Evolutionary conservation across 768 basidiomycete genomes (phyloP).

Genomic region (Rhizopogon rudus): DNA sequence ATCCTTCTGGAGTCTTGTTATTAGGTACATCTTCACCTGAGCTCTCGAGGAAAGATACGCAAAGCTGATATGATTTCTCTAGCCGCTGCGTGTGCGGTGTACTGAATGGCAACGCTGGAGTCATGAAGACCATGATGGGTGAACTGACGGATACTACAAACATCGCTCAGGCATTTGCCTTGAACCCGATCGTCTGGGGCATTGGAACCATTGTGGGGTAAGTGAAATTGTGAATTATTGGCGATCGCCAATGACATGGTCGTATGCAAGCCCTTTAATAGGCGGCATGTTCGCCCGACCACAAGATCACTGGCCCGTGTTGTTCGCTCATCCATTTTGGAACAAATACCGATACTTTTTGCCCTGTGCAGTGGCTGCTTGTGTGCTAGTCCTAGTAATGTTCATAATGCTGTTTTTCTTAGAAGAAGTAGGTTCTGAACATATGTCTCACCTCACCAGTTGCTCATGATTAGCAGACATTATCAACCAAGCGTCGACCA

Average conservation of each 20-base stretch:
- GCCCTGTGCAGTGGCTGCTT: slow-evolving; percentile 22
- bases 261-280: slow-evolving; percentile 41
- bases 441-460: not conserved
- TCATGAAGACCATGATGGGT: slow-evolving; percentile 68
- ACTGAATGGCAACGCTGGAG: slow-evolving; percentile 39
- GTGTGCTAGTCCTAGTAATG: slow-evolving; percentile 8
- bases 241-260: not conserved
- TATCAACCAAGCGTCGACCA: not conserved
- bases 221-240: not conserved
- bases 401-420: slow-evolving; percentile 17
- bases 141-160: slow-evolving; percentile 45
- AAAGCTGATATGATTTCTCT: not conserved
- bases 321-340: slow-evolving; percentile 40
- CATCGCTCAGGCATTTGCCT: slow-evolving; percentile 29
- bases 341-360: slow-evolving; percentile 31
- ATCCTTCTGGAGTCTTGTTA: slow-evolving; percentile 46
- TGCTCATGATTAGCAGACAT: not conserved
- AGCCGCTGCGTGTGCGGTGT: slow-evolving; percentile 31
- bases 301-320: slow-evolving; percentile 44
- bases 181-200: slow-evolving; percentile 23
- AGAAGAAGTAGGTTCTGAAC: slow-evolving; percentile 24
- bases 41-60: not conserved
- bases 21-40: slow-evolving; percentile 34
- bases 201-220: slow-evolving; percentile 31
- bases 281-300: slow-evolving; percentile 56